Base-by-base conservation (phyloP, 2,329 filamentous ascomycete species). In the Colletotrichum echinochloae region DNA sequence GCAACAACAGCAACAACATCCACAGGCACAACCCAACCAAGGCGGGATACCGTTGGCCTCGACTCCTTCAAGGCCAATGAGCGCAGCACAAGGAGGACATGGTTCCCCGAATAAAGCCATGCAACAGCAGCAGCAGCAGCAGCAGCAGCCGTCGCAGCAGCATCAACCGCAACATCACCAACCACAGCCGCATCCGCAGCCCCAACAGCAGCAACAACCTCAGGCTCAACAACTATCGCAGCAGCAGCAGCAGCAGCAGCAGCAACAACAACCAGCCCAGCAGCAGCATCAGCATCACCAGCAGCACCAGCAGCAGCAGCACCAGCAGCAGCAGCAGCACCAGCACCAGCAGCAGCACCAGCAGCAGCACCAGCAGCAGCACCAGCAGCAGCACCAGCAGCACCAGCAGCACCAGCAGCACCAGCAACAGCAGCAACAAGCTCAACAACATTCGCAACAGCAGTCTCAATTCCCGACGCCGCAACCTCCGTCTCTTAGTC, bases 201-300 rank as follows among this genome's bases (percentile, higher is more conserved):
- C 77, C 23, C 76, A 76, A 11, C 75, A 75, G 30, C 75, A 77
- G 46, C 73, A 71, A 2, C 78, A 76, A 20, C 78, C 79, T 65
- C 73, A 76, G 14, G 76, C 78, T 18, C 79, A 78, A 1, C 74
- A 74, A 0, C 73, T 70, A 4, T 70, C 66, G 20, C 44, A n/a
- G 5, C 76, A 76, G 68, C 75, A 74, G 44, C 77, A 78, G 41
- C 61, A 75, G 71, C 75, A 76, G 18, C 80, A 78, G 6, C 79
- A 79, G 5, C 79, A 80, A 20, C 79, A 81, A 20, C 79, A 78
- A 0, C 76, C 75, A 4, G 78, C 77, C 62, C 80, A 80, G 62
- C 77, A 79, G 55, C 81, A 81, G 61, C 77, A 80, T 0, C 80
- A 82, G 59, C 81, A 81, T 66, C 76, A 77, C 2, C 76, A 76